A percentile compares a stretch with the other conserved stretches of the same genome.
These are phyloP conservation scores for Aspergillus quadrilineatus DNA, from an alignment of 2,329 filamentous ascomycete species.

Conservation along the genomic window DNA sequence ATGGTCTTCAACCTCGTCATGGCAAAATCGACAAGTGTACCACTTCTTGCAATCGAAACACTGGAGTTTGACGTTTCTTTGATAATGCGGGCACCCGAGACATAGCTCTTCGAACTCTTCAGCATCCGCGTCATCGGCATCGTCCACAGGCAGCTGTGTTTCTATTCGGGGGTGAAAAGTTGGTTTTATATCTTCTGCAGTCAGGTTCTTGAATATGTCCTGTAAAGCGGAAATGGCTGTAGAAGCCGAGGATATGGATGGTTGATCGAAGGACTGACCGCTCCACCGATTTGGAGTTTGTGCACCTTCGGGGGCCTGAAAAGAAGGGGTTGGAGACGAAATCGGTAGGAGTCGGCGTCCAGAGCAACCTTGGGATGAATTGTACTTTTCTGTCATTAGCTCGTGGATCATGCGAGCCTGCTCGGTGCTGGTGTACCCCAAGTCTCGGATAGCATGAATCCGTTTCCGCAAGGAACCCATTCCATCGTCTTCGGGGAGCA, in stretches of 20 bases:
- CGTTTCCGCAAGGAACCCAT: constrained; percentile 66
- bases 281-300: constrained; percentile 33
- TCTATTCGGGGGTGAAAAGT: constrained; percentile 60
- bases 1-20: constrained; percentile 80
- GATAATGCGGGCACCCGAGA: constrained; percentile 88
- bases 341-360: constrained; percentile 20
- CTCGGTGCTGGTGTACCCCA: constrained; percentile 57
- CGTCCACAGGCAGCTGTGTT: constrained; percentile 26
- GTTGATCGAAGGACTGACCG: constrained; percentile 29
- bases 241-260: constrained; percentile 26
- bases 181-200: constrained; percentile 60
- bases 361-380: constrained; percentile 41
- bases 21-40: constrained; percentile 95
- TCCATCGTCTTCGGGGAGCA: constrained; percentile 74
- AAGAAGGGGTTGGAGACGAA: constrained; percentile 27
- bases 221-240: constrained; percentile 28
- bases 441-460: constrained; percentile 67
- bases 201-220: constrained; percentile 42
- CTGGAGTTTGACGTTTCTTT: constrained; percentile 92
- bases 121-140: constrained; percentile 43
- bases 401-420: constrained; percentile 73
- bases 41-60: constrained; percentile 85
- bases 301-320: constrained; percentile 27
- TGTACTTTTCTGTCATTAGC: constrained; percentile 68
- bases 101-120: constrained; percentile 53